Evolutionary conservation across 2,329 filamentous ascomycete species (phyloP).

Genomic region (Cordyceps pruinosa): DNA sequence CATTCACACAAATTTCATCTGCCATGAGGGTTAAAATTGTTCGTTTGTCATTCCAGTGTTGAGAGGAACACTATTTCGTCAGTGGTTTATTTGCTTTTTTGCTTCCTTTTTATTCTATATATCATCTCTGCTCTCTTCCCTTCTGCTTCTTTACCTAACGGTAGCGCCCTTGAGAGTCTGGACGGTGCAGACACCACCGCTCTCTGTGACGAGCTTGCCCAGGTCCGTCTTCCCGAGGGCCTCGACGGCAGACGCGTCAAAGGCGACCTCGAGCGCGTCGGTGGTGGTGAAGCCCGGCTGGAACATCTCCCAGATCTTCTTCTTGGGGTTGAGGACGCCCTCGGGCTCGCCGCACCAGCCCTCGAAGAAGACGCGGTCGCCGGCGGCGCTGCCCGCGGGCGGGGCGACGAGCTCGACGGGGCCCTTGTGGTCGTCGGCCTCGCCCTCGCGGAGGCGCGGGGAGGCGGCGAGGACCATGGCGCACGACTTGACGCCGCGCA

Average conservation of each 20-base stretch:
- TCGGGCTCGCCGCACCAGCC: conserved; percentile 93
- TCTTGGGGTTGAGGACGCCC: conserved; percentile 93
- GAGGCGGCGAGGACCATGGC: conserved; percentile 96
- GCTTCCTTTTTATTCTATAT: neutral
- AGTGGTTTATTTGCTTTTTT: conserved; percentile 2
- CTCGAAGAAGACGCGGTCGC: conserved; percentile 87
- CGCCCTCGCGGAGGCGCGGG: conserved; percentile 73
- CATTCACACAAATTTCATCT: neutral
- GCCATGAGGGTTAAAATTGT: neutral
- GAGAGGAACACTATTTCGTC: neutral
- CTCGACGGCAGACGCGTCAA: conserved; percentile 72
- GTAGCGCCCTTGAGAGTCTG: conserved; percentile 71
- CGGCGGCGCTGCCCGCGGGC: conserved; percentile 69
- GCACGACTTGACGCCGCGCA: conserved; percentile 74
- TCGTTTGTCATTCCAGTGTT: neutral
- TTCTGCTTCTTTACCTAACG: conserved; percentile 57
- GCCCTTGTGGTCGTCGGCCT: conserved; percentile 76
- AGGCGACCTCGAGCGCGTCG: conserved; percentile 71
- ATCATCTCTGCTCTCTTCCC: neutral
- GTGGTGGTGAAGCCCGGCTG: conserved; percentile 95
- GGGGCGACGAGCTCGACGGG: conserved; percentile 89
- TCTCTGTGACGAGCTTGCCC: conserved; percentile 66
- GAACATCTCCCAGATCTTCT: conserved; percentile 97
- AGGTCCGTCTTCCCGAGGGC: conserved; percentile 64
- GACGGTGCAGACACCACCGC: conserved; percentile 76